Conservation (phyloP, 768 basidiomycete genomes). For the Lentinula aciculospora region DNA sequence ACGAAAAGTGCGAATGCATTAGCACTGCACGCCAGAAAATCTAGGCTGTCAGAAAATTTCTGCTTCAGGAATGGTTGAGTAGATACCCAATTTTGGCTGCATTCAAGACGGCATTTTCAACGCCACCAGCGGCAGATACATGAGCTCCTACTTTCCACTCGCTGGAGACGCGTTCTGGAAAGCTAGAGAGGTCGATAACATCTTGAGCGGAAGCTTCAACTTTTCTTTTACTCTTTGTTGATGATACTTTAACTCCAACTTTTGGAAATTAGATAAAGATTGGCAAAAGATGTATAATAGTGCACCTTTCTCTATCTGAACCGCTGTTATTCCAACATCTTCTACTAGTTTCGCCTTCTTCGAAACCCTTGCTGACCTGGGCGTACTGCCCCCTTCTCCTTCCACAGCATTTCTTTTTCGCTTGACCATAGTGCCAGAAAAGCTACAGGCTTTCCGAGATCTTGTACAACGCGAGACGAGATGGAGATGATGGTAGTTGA, state of each 20-base stretch:
- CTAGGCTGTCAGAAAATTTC: neutral
- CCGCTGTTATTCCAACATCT: neutral
- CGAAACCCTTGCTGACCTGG: neutral
- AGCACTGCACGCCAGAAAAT: constrained; percentile 38
- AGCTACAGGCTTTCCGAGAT: neutral
- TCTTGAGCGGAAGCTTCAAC: neutral
- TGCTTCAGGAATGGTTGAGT: neutral
- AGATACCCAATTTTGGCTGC: constrained; percentile 65
- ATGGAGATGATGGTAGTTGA: neutral
- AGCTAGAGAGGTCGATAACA: neutral
- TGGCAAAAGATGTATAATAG: neutral
- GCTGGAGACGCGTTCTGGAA: constrained; percentile 22
- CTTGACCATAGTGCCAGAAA: neutral
- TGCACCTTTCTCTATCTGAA: neutral
- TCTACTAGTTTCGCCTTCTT: neutral
- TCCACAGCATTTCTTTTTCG: neutral
- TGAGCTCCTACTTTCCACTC: constrained; percentile 79
- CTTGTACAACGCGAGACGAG: neutral
- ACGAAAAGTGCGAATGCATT: constrained; percentile 80
- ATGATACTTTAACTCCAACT: neutral
- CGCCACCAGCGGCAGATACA: constrained; percentile 75
- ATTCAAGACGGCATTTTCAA: constrained; percentile 67
- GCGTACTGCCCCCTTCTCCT: neutral
- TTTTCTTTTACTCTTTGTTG: neutral
- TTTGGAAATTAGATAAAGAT: neutral